Base-by-base conservation (phyloP, 345 rosid species). In the Bretschneidera sinensis region DNA sequence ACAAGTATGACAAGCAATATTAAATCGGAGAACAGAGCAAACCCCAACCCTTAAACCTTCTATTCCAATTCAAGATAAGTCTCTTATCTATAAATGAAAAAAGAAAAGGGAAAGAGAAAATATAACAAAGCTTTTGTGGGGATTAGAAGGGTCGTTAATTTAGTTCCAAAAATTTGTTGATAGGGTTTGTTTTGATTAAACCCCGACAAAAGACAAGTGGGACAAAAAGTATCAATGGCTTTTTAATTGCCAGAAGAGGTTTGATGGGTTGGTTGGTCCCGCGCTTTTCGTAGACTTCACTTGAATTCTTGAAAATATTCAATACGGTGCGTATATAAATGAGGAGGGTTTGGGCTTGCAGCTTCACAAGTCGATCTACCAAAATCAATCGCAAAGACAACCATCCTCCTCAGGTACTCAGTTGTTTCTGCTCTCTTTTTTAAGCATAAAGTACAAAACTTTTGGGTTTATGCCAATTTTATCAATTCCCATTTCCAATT, bases 31-130 rank as follows among this genome's bases (percentile, higher is more conserved):
- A 43, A 55, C n/a, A 56, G 14, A 51, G 55, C 62, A 65, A 48
- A 17, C 19, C 51, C 58, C 57, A 60, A 22, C 48, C 51, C 21
- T 59, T 49, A 28, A 74, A 54, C 69, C 80, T 74, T 77, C 60
- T 53, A 61, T 75, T 77, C 68, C 77, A 84, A 81, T 79, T 67
- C 83, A 81, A 77, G 84, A 64, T 54, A n/a, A 24, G 53, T 20
- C 20, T 39, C 60, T 48, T 66, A 59, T 67, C 39, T 66, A 69
- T 14, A 33, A n/a, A n/a, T 10, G 7, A 64, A 53, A 62, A 16
- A 24, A 19, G 24, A 53, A 34, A n/a, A 54, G 5, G 21, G n/a
- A n/a, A 23, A 14, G 28, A 28, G 4, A 45, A 13, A 6, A 21
- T 14, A 18, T 19, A 2, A 17, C 5, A 61, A 0, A 10, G 56